These are phyloP conservation scores for Gossypium sturtianum DNA, from an alignment of 345 rosid species.

Conservation along the genomic window DNA sequence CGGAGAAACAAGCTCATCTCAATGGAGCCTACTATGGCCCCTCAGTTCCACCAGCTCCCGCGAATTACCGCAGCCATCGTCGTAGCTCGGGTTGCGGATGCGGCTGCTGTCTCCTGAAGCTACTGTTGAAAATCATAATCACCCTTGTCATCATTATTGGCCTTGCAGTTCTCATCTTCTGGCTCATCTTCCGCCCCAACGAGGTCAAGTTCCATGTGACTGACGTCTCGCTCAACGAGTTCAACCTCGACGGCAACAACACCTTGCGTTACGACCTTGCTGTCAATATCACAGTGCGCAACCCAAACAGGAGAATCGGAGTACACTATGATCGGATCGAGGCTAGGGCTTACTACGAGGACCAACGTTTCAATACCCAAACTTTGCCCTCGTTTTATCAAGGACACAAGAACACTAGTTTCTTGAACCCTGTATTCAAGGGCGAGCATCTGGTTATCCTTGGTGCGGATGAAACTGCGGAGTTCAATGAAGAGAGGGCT, in stretches of 20 bases:
- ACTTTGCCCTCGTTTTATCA: slow-evolving; percentile 52
- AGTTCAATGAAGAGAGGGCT: slow-evolving; percentile 31
- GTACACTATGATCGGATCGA: slow-evolving; percentile 49
- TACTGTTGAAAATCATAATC: slow-evolving; percentile 39
- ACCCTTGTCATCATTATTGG: slow-evolving; percentile 36
- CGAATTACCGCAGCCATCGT: slow-evolving; percentile 42
- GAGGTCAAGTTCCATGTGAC: slow-evolving; percentile 42
- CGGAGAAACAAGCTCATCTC: slow-evolving; percentile 42
- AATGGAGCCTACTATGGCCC: slow-evolving; percentile 78
- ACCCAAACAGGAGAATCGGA: slow-evolving; percentile 60
- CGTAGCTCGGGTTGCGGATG: slow-evolving; percentile 42
- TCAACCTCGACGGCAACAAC: slow-evolving; percentile 33
- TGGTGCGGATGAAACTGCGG: slow-evolving; percentile 17
- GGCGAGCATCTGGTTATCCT: slow-evolving; percentile 35
- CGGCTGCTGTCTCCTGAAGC: slow-evolving; percentile 54
- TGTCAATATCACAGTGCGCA: slow-evolving; percentile 46
- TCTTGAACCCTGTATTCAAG: slow-evolving; percentile 32
- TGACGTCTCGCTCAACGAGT: slow-evolving; percentile 39
- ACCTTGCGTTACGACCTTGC: slow-evolving; percentile 37
- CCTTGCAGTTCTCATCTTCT: slow-evolving; percentile 39
- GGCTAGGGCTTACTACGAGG: slow-evolving; percentile 39
- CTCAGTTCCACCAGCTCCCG: slow-evolving; percentile 44
- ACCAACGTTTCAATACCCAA: slow-evolving; percentile 28
- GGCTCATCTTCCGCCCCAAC: slow-evolving; percentile 69
- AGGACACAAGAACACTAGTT: slow-evolving; percentile 70